phyloP scores from a whole-genome alignment of 2,329 filamentous ascomycete species.

The Talaromyces atroroseus region DNA sequence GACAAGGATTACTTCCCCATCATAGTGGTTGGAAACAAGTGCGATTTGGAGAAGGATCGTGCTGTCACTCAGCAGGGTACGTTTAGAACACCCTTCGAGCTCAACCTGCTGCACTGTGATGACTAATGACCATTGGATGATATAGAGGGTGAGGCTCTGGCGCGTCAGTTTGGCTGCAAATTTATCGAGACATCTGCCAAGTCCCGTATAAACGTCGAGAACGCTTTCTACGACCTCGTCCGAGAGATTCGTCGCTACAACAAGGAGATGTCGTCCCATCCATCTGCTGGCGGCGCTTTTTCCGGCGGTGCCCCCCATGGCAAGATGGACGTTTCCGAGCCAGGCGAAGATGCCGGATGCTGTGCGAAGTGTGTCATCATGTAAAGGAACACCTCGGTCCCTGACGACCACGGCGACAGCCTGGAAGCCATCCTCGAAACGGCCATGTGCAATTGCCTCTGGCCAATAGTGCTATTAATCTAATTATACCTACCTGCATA shows the following conservation, averaged over 20 bases:
- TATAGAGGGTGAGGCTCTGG: conserved; percentile 82
- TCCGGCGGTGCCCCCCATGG: conserved; percentile 54
- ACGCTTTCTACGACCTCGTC: conserved; percentile 97
- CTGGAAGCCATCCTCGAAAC: neutral
- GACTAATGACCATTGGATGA: neutral
- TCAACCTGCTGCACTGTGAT: neutral
- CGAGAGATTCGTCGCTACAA: conserved; percentile 97
- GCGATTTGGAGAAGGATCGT: conserved; percentile 89
- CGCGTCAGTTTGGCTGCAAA: conserved; percentile 85
- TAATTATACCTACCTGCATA: conserved; percentile 1
- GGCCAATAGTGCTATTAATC: neutral
- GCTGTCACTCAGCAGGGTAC: conserved; percentile 88
- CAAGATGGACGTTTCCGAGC: conserved; percentile 70
- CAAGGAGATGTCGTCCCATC: conserved; percentile 91
- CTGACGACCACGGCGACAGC: neutral
- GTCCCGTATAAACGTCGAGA: conserved; percentile 95
- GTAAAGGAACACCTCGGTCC: conserved; percentile 47
- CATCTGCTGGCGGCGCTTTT: conserved; percentile 60
- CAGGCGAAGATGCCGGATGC: conserved; percentile 58
- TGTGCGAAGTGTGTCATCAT: conserved; percentile 84
- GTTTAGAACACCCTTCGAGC: conserved; percentile 20
- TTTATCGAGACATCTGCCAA: conserved; percentile 99
- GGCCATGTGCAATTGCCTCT: neutral
- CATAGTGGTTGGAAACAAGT: conserved; percentile 98
- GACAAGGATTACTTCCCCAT: conserved; percentile 99